Evolutionary conservation across 495 filamentous ascomycete species (phyloP).

Genomic region (Thermochaetoides thermophila): DNA sequence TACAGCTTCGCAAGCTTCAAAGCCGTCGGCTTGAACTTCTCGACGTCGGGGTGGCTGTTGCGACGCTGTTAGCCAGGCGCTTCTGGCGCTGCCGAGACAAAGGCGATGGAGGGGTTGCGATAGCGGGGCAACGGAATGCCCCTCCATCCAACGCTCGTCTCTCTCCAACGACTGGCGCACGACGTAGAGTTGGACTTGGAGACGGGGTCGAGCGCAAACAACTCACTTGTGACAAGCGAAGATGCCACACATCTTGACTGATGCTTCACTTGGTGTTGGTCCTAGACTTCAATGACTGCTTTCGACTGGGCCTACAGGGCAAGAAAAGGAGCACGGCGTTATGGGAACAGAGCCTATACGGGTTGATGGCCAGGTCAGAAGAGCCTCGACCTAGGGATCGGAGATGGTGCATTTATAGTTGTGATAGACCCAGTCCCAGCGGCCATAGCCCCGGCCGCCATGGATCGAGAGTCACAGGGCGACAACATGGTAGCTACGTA

Average conservation of each 20-base stretch:
- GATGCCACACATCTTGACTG: slow-evolving; percentile 57
- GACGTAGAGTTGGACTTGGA: neutral
- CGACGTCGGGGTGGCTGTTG: slow-evolving; percentile 80
- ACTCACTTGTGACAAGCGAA: slow-evolving; percentile 86
- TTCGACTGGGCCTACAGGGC: slow-evolving; percentile 5
- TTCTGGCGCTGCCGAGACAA: neutral
- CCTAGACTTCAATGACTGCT: neutral
- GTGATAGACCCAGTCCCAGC: neutral
- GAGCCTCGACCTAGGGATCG: neutral
- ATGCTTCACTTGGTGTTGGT: neutral
- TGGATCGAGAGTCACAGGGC: neutral
- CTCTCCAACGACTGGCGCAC: slow-evolving; percentile 5
- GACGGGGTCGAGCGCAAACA: neutral
- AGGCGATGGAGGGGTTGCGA: slow-evolving; percentile 5
- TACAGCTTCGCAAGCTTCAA: slow-evolving; percentile 93
- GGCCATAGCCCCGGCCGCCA: too few relatives aligned
- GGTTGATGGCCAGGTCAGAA: neutral
- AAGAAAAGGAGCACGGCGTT: slow-evolving; percentile 6
- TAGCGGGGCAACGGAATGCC: slow-evolving; percentile 15
- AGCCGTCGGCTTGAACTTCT: slow-evolving; percentile 91
- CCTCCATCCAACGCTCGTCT: slow-evolving; percentile 19
- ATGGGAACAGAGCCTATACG: slow-evolving; percentile 9
- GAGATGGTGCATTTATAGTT: neutral
- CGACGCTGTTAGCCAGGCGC: slow-evolving; percentile 13
- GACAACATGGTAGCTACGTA: too few relatives aligned